These are phyloP conservation scores for Magnaporthiopsis incrustans DNA, from an alignment of 2,329 filamentous ascomycete species.

Conservation along the genomic window DNA sequence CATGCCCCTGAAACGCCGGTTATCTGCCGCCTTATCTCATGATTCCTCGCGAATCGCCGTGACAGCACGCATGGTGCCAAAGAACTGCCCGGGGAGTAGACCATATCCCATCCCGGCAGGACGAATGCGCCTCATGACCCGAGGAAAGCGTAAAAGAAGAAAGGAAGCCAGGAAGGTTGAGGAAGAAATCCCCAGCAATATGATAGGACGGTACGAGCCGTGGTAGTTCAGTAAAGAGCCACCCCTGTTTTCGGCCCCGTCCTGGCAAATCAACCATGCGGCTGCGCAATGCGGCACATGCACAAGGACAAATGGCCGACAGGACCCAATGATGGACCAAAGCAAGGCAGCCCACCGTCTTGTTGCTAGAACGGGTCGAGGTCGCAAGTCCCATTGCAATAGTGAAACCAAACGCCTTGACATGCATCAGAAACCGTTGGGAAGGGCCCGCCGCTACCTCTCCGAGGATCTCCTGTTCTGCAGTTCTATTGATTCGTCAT, in stretches of 20 bases:
- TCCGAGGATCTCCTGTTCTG: slow-evolving; percentile 37
- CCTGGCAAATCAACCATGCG: not conserved
- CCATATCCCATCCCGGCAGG: not conserved
- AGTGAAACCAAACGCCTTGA: not conserved
- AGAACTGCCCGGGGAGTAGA: not conserved
- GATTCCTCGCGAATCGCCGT: not conserved
- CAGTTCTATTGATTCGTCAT: slow-evolving; percentile 34
- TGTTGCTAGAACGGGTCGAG: slow-evolving; percentile 8
- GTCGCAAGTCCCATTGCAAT: slow-evolving; percentile 9
- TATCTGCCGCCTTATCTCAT: not conserved
- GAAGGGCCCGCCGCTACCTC: slow-evolving; percentile 14
- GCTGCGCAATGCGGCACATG: not conserved
- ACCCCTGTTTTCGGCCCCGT: not conserved
- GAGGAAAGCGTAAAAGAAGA: not conserved
- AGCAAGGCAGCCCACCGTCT: not conserved
- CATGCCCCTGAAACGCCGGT: not conserved
- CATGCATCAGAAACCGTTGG: not conserved
- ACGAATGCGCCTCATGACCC: not conserved
- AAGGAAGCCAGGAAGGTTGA: not conserved
- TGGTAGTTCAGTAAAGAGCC: not conserved
- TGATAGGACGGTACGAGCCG: not conserved
- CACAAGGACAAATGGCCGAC: not conserved
- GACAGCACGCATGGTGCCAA: not conserved
- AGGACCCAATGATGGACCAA: not conserved
- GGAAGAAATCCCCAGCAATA: not conserved